phyloP scores from a whole-genome alignment of 257 asterid genomes.

The Fraxinus quadrangulata region DNA sequence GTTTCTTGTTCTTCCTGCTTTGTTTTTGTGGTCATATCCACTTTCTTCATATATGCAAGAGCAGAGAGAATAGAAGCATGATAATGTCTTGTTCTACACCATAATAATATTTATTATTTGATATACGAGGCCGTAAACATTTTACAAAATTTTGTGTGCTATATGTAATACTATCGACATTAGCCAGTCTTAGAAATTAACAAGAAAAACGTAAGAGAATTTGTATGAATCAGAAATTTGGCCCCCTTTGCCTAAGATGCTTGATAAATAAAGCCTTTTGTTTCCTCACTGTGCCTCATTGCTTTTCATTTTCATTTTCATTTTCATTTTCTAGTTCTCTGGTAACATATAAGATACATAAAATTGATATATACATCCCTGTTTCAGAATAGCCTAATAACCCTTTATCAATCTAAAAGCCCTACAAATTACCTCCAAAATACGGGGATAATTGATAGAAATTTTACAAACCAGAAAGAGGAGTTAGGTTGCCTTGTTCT shows the following conservation, averaged over 20 bases:
- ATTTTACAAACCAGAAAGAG: neutral
- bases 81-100: neutral
- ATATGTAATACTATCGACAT: neutral
- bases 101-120: neutral
- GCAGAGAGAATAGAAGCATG: neutral
- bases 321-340: neutral
- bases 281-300: neutral
- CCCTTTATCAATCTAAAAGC: neutral
- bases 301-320: neutral
- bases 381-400: neutral
- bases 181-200: neutral
- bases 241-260: neutral
- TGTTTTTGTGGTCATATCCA: neutral
- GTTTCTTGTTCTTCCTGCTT: neutral
- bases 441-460: neutral
- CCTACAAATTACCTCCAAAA: neutral
- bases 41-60: neutral
- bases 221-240: neutral
- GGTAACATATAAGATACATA: neutral
- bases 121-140: neutral
- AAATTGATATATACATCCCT: neutral
- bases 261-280: neutral
- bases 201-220: neutral
- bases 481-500: neutral
- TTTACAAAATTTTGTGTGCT: neutral